phyloP scores from a whole-genome alignment of 768 basidiomycete genomes.

The Infundibulicybe gibba region DNA sequence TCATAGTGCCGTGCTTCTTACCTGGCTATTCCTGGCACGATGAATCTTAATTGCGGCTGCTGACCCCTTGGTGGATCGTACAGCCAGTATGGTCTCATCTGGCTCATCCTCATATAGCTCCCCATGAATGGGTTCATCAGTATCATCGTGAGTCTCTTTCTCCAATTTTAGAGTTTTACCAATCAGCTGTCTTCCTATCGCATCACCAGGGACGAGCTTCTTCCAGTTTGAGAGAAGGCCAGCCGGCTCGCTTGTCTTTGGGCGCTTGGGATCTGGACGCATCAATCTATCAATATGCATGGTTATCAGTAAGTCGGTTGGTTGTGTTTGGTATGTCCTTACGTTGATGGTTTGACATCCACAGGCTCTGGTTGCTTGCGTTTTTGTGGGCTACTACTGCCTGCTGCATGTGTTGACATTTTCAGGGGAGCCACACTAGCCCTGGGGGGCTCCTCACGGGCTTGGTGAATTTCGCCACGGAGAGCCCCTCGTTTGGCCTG shows the following conservation, averaged over 20 bases:
- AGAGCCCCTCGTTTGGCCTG: background rate
- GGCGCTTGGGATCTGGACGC: no score
- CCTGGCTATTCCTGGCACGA: background rate
- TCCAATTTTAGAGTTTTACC: background rate
- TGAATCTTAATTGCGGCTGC: background rate
- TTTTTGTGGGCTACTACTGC: background rate
- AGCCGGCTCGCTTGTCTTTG: background rate
- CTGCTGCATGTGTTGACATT: background rate
- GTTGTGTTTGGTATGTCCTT: background rate
- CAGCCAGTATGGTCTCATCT: no score
- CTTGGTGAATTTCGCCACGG: background rate
- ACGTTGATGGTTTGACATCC: background rate
- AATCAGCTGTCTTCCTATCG: background rate
- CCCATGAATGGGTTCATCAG: no score
- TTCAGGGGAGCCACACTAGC: background rate
- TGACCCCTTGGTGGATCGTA: background rate
- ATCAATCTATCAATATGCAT: no score
- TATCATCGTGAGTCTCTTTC: no score
- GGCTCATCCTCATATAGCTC: no score
- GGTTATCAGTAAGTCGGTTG: background rate
- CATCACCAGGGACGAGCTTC: background rate
- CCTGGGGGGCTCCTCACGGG: background rate
- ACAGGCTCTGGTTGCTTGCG: background rate
- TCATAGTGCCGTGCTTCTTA: background rate
- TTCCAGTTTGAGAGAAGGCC: background rate